Conservation (phyloP, 176 grass and related monocot species). For the Raddia guianensis region DNA sequence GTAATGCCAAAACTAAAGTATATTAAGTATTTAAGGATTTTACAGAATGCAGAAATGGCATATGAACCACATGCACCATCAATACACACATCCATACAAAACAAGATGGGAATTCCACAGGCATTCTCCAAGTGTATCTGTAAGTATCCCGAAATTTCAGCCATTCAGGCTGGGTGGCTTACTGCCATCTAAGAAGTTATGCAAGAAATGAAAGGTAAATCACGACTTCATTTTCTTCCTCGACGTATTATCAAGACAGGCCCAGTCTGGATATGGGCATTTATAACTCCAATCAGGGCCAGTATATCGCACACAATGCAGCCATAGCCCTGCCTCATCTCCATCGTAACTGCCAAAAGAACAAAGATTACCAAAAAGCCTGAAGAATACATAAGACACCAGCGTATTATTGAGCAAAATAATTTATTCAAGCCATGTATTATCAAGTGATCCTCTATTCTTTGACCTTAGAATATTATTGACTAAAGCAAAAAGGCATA, state of each 20-base stretch:
- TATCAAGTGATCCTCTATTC: background rate
- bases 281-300: slow-evolving; percentile 91
- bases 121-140: background rate
- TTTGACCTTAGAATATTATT: too few species aligned
- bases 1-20: too few species aligned
- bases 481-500: too few species aligned
- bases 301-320: slow-evolving; percentile 79
- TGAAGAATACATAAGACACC: background rate
- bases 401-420: background rate
- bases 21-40: background rate
- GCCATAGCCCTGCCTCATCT: slow-evolving; percentile 79
- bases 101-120: background rate
- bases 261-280: slow-evolving; percentile 91
- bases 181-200: background rate
- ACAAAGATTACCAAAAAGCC: background rate
- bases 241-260: slow-evolving; percentile 38
- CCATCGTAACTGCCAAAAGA: slow-evolving; percentile 68
- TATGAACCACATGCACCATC: background rate
- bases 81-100: background rate
- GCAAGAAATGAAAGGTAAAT: slow-evolving; percentile 2
- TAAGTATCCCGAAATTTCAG: background rate
- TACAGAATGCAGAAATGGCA: background rate
- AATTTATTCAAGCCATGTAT: background rate
- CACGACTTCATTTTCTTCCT: slow-evolving; percentile 46
- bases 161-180: background rate